These are phyloP conservation scores for Fusarium pseudonygamai DNA, from an alignment of 2,329 filamentous ascomycete genomes.

Conservation along the genomic window DNA sequence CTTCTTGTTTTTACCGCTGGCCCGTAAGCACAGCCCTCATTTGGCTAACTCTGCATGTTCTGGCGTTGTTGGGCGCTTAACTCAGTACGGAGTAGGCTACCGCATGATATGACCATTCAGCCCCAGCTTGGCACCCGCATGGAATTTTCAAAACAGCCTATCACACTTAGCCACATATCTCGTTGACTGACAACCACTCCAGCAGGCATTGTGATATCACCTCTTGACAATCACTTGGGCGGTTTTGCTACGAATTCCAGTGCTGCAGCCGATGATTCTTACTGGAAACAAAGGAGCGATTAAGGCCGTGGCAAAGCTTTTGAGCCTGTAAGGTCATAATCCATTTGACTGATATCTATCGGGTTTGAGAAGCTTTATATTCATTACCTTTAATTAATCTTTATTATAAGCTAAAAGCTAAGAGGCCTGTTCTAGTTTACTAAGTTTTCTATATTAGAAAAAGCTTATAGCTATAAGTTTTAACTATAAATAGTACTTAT, in stretches of 20 bases:
- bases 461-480: too few species aligned
- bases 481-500: too few species aligned
- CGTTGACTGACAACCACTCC: fast-evolving
- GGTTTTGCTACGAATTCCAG: too few species aligned
- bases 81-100: fast-evolving
- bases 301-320: too few species aligned
- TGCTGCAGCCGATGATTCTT: too few species aligned
- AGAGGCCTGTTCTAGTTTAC: not conserved
- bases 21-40: not conserved
- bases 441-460: too few species aligned
- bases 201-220: not conserved
- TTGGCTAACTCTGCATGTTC: fast-evolving
- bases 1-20: fast-evolving
- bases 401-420: fast-evolving
- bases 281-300: too few species aligned
- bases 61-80: fast-evolving
- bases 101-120: not conserved
- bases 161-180: fast-evolving
- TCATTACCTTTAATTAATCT: fast-evolving
- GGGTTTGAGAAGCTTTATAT: not conserved
- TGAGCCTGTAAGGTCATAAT: too few species aligned
- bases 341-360: too few species aligned
- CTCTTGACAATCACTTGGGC: too few species aligned
- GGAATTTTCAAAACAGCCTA: fast-evolving
- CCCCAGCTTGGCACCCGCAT: too few species aligned